These are phyloP conservation scores for Dunaliella primolecta DNA, from an alignment of 139 green algal genomes.

Conservation along the genomic window DNA sequence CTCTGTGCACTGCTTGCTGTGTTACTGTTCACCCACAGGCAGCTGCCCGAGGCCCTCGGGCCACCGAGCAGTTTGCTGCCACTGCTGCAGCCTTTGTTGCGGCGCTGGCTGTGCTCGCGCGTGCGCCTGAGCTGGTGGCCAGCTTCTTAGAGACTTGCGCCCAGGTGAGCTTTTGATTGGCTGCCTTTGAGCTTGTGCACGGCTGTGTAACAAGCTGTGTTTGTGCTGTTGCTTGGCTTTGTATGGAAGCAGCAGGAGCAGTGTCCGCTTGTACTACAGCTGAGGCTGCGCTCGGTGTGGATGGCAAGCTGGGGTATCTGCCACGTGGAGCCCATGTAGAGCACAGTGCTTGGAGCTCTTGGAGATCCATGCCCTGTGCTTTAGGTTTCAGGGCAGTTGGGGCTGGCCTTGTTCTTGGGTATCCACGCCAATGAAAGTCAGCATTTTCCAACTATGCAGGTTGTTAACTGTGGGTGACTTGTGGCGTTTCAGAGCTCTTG, in stretches of 20 bases:
- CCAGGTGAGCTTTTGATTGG: background rate
- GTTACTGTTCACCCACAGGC: no score
- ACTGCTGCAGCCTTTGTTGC: slow-evolving; percentile 60
- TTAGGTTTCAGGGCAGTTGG: no score
- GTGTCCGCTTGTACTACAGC: background rate
- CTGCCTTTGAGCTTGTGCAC: background rate
- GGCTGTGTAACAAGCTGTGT: background rate
- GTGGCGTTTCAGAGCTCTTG: no score
- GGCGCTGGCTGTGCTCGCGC: slow-evolving; percentile 42
- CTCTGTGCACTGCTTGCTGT: no score
- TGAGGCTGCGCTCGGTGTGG: no score
- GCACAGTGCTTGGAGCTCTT: no score
- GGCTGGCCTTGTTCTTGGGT: no score
- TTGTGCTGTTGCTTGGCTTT: background rate
- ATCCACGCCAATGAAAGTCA: no score
- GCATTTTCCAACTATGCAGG: no score
- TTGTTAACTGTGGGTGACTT: no score
- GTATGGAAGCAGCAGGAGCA: background rate
- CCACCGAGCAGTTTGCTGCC: slow-evolving; percentile 63
- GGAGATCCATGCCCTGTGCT: no score
- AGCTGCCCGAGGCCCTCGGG: slow-evolving; percentile 58
- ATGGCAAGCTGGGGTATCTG: no score
- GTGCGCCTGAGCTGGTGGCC: slow-evolving; percentile 45
- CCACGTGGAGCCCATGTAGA: background rate
- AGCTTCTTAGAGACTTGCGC: slow-evolving; percentile 46